Conservation (phyloP, 192 early-diverging fungal species). For the Dissophora ornata region DNA sequence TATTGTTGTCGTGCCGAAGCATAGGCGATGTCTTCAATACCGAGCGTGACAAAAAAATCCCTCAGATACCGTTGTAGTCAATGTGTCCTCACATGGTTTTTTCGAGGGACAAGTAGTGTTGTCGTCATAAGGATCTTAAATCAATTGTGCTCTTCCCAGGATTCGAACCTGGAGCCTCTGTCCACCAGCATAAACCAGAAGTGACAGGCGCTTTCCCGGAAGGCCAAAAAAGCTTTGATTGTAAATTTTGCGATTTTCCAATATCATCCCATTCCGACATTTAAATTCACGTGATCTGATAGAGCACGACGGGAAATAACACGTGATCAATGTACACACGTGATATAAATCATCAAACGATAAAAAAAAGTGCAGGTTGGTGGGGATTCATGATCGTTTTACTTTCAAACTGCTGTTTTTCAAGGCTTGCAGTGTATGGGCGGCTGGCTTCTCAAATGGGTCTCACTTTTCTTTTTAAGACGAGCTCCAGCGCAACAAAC, state of each 20-base stretch:
- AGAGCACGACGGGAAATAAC: no score
- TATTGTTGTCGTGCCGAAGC: background rate
- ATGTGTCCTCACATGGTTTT: constrained; percentile 21
- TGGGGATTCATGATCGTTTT: no score
- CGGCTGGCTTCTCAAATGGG: no score
- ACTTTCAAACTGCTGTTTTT: no score
- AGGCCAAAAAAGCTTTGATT: constrained; percentile 16
- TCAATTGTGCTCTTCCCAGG: constrained; percentile 3
- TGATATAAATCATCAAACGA: no score
- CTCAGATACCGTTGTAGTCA: constrained; percentile 20
- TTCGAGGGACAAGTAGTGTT: constrained; percentile 17
- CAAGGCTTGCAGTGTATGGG: no score
- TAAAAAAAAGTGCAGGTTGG: no score
- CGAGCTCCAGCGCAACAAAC: constrained; percentile 5
- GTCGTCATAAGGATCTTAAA: constrained; percentile 10
- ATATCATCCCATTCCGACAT: no score
- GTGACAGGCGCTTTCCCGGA: background rate
- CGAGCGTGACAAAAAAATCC: background rate
- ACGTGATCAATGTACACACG: no score
- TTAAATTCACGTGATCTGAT: background rate
- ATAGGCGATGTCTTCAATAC: background rate
- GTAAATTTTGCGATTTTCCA: no score
- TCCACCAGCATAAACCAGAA: background rate
- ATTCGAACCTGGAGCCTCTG: constrained; percentile 15
- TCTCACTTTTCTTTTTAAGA: background rate